Evolutionary conservation across 495 filamentous ascomycete genomes (phyloP), one percentile per base, ranked within the genome.

Genomic region (Pyrenopolyporus hunteri): DNA sequence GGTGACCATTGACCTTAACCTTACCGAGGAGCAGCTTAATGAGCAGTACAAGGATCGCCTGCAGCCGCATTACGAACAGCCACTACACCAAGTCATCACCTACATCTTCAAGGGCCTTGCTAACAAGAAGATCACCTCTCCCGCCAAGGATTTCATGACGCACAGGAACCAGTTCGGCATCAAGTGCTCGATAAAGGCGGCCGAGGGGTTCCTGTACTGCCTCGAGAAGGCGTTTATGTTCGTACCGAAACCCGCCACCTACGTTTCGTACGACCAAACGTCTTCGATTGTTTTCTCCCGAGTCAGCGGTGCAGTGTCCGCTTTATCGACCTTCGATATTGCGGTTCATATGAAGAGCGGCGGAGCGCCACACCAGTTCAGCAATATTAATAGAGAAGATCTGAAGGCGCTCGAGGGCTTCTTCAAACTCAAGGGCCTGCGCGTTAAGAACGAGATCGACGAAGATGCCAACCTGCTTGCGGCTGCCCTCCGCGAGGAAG

Each of bases 181-280:
- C 71, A 99, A 99, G 75, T 99, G 95, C 78, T 97, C 94, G 9
- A 95, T 98, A 80, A 99, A 99, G 75, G 95, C 95, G 45, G 96
- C 93, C 71, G 95, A 99, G 73, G 95, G 95, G 47, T 92, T 95
- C 65, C 77, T 99, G 23, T 99, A 94, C 80, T 97, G 93, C 74
- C 76, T 99, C 63, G 95, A 99, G 74, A 97, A 96, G 77, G 94
- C 92, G 6, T 93, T 99, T 69, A 94, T 99, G 83, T 99, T 99
- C 64, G 94, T 99, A 4, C 95, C 95, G 1, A 99, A 99, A 74
- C 95, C 95, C 0, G 93, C 95, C 0, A 96, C 93, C 1, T 98
- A 96, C 76, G 92, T 99, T 29, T 87, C 91, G 33, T 90, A 96
- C 70, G 95, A 98, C 57, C 90, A 93, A 60, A 86, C 96, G 13